Base-by-base conservation (phyloP, 768 basidiomycete species). In the Suillus discolor region DNA sequence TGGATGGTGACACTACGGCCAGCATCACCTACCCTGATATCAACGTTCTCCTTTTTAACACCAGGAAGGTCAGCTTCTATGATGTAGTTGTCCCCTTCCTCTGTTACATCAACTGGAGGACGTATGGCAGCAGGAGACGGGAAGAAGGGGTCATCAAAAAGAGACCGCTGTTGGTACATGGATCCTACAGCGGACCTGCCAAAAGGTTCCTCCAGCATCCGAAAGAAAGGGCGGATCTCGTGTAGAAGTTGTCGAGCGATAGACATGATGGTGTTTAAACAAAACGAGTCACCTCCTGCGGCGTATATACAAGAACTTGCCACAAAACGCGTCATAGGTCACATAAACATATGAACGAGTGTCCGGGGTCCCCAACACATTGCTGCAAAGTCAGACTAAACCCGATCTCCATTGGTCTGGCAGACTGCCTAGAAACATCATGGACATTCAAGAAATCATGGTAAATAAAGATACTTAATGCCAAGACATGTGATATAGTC, bases 51-150 rank as follows among this genome's bases (percentile, higher is more conserved):
- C 79, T 89, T 92, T 74, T 86, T 88, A 34, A 93, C 86, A 1
- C 92, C 91, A 25, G 92, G 92, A 34, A 94, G 71, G 71, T 94
- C 92, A 2, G 91, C 90, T 71, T 93, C 89, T 49, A 94, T 79
- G 61, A 91, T 67, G 69, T 90, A 93, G 47, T 82, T 79, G 73
- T 87, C 81, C 1, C 83, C 86, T 65, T 88, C 83, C 68, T 94
- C 92, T 4, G 82, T 80, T 9, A 93, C 75, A 68, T 94, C 91
- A 7, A 93, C 80, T 0, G 88, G 85, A 18, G 91, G 90, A 36
- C 83, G 79, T 49, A 80, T 36, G 11, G 72, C 67, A 25, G 68
- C 57, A 20, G 75, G 75, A 12, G 75, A 67, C 3, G 70, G 68
- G 71, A 84, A 81, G 73, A 88, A 84, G 2, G 84, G 84, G 65